These are phyloP conservation scores for Paraurostyla sp. DNA, from an alignment of 73 alveolate genomes.

Conservation along the genomic window DNA sequence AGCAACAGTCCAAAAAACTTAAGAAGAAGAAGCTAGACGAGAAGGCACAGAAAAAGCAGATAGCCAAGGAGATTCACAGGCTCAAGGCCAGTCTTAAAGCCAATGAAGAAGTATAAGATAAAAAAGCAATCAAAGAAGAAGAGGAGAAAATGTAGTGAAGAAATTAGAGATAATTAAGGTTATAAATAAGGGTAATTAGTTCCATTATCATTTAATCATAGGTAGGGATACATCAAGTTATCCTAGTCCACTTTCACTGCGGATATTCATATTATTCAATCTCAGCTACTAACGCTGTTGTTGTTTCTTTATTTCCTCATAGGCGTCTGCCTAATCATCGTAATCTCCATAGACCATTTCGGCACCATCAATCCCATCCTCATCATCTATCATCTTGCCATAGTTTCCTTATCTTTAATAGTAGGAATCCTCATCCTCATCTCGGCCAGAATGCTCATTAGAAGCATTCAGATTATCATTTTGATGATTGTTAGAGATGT, in stretches of 20 bases:
- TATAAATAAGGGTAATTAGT: not conserved
- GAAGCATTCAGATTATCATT: not conserved
- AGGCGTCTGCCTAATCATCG: not conserved
- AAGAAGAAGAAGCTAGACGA: slow-evolving; percentile 45
- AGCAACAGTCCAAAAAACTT: not conserved
- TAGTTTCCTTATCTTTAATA: not conserved
- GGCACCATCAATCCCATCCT: not conserved
- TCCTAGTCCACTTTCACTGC: slow-evolving; percentile 4
- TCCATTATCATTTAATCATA: not conserved
- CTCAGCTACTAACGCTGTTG: no score
- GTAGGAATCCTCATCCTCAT: not conserved
- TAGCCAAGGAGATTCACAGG: slow-evolving; percentile 52
- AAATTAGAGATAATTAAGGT: slow-evolving; percentile 6
- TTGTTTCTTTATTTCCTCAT: not conserved
- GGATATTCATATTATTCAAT: not conserved
- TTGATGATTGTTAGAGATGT: not conserved
- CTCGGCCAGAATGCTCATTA: not conserved
- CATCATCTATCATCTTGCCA: not conserved
- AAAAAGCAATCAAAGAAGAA: not conserved
- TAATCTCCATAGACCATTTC: not conserved
- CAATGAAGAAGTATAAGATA: not conserved
- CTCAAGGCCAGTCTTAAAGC: slow-evolving; percentile 39
- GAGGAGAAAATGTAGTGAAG: slow-evolving; percentile 22
- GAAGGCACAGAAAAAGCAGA: slow-evolving; percentile 52
- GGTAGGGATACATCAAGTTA: slow-evolving; percentile 33